phyloP scores from a whole-genome alignment of 805 yeast genomes.

The Clavispora fructus region DNA sequence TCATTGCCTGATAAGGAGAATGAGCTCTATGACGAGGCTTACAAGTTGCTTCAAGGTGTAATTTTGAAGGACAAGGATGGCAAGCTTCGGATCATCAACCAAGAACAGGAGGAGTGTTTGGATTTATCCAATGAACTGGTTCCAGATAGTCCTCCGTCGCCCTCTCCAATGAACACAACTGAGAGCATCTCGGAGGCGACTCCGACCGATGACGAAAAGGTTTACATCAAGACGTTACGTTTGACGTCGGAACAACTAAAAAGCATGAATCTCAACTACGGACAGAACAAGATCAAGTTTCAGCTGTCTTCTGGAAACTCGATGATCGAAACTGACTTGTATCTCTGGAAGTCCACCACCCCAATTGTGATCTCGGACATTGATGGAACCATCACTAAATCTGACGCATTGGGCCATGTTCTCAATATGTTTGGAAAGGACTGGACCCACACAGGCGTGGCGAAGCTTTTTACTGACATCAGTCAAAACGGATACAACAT shows the following conservation, averaged over 20 bases:
- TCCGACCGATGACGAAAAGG: conserved; percentile 17
- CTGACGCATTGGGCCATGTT: conserved; percentile 96
- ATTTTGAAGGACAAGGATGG: conserved; percentile 59
- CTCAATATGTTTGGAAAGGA: conserved; percentile 90
- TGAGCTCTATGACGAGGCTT: conserved; percentile 16
- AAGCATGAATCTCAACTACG: conserved; percentile 65
- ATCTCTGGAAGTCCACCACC: conserved; percentile 73
- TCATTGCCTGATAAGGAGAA: conserved; percentile 7
- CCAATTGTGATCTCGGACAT: conserved; percentile 96
- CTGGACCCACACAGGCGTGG: conserved; percentile 98
- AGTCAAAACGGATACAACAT: conserved; percentile 84
- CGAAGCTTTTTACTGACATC: conserved; percentile 85
- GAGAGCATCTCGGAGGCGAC: background rate
- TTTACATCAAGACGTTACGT: conserved; percentile 80
- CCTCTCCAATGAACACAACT: background rate
- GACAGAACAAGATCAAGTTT: conserved; percentile 74
- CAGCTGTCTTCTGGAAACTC: conserved; percentile 82
- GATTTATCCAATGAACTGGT: conserved; percentile 5
- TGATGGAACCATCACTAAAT: conserved; percentile 96
- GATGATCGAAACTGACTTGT: conserved; percentile 64
- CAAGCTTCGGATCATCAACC: conserved; percentile 50
- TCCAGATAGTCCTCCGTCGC: conserved; percentile 3
- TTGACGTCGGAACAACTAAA: conserved; percentile 86
- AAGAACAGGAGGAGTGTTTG: conserved; percentile 9
- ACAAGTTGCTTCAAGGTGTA: conserved; percentile 32